Evolutionary conservation across 495 filamentous ascomycete species (phyloP), one percentile per base, ranked within the genome.

Genomic region (Aspergillus ostianus): DNA sequence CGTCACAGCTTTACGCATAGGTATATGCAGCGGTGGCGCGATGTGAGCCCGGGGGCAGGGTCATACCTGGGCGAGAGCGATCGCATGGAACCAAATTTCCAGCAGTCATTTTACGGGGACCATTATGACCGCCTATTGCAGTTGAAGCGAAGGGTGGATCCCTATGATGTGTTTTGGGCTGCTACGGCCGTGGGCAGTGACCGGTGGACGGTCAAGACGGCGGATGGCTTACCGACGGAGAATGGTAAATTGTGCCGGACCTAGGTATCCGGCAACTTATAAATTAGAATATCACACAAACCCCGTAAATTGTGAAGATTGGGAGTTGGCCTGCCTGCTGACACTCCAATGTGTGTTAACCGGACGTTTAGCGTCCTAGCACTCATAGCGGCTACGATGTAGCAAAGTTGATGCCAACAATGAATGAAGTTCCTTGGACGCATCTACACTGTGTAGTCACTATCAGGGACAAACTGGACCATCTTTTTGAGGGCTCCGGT

Each of bases 71-170:
- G 66, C 36, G 74, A 77, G 65, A 63, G 71, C 26, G 83, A 89
- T 66, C 69, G 83, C n/a, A 72, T 81, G 51, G 85, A 89, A 68
- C 85, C 86, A 0, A 67, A 85, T 52, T 89, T 83, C 72, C 81
- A 86, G 53, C 73, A 80, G 63, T 78, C 82, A 0, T 90, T 87
- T 70, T 90, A 80, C 49, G 87, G 85, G 0, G 55, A 47, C n/a
- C 73, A 83, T 46, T 88, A 88, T 63, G 64, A 58, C 1, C 70
- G 78, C 10, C 67, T 87, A 55, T 68, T 77, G 6, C 51, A 65
- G 49, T 60, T 87, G 32, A 86, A 87, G 78, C 67, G 77, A 59
- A 67, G 72, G 48, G 79, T 75, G 56, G 85, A 88, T 66, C 85
- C 85, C 4, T 71, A 64, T 26, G 73, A 72, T 1, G 20, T 86